These are phyloP conservation scores for Xylaria flabelliformis DNA, from an alignment of 495 filamentous ascomycete genomes.

Conservation along the genomic window DNA sequence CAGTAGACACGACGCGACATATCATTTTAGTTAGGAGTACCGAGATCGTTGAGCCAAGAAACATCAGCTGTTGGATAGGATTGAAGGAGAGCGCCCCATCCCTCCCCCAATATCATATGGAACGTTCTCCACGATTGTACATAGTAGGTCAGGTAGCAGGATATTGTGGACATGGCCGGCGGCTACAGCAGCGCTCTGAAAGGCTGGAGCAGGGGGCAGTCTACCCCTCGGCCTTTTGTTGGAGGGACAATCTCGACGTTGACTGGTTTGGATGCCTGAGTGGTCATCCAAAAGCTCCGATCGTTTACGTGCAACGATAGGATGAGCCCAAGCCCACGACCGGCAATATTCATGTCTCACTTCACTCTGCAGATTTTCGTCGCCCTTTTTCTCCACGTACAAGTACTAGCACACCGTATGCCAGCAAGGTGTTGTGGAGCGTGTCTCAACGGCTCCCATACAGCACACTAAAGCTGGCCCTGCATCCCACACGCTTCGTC, in stretches of 20 bases:
- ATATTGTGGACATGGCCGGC: slow-evolving; percentile 36
- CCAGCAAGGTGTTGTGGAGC: slow-evolving; percentile 27
- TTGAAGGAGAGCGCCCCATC: slow-evolving; percentile 21
- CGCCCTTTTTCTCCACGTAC: slow-evolving; percentile 16
- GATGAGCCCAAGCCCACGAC: slow-evolving; percentile 38
- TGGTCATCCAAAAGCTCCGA: slow-evolving; percentile 44
- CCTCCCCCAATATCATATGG: slow-evolving; percentile 25
- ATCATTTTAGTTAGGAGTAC: slow-evolving; percentile 23
- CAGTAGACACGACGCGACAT: slow-evolving; percentile 22
- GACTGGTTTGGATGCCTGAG: slow-evolving; percentile 30
- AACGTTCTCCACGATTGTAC: slow-evolving; percentile 29
- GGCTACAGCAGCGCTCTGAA: slow-evolving; percentile 54
- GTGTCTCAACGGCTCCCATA: slow-evolving; percentile 28
- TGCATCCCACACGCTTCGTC: slow-evolving; percentile 43
- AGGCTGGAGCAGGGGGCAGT: slow-evolving; percentile 44
- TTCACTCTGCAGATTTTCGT: slow-evolving; percentile 28
- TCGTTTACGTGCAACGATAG: slow-evolving; percentile 44
- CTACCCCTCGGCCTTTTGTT: slow-evolving; percentile 44
- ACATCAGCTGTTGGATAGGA: slow-evolving; percentile 27
- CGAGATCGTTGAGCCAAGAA: slow-evolving; percentile 29
- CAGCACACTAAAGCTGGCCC: slow-evolving; percentile 20
- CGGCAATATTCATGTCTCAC: slow-evolving; percentile 40
- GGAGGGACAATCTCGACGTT: slow-evolving; percentile 44
- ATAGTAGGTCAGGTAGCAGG: slow-evolving; percentile 3
- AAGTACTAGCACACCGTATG: slow-evolving; percentile 20